Evolutionary conservation across 768 basidiomycete species (phyloP), one percentile per base, ranked within the genome.

Genomic region (Mycena olivaceomarginata): DNA sequence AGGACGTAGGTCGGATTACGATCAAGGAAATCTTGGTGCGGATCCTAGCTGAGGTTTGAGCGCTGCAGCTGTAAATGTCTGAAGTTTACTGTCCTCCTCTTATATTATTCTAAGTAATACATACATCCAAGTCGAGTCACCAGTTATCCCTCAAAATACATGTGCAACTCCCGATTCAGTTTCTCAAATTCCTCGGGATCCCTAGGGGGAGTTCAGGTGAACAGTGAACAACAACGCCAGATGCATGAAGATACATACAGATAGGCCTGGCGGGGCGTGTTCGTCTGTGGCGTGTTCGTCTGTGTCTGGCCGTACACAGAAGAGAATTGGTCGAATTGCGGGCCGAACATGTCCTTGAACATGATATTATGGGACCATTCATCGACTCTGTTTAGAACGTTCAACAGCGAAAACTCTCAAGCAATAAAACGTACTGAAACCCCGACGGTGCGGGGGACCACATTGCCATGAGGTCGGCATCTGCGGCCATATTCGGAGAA

Each of bases 1-100:
- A 85, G 84, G 80, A 84, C 84, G 81, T 37, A 70, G 80, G 66
- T 60, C 72, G 84, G 51, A 84, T 80, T 77, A 93, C 92, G 15
- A 89, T 95, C 16, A 95, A 94, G 82, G 92, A 93, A 79, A 90
- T 94, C 31, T 82, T 95, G 67, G 91, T 95, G 2, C 85, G 88
- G 46, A 89, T 94, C 41, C 82, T 94, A 77, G 84, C 89, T 1
- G 89, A 91, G 59, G 92, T 93, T 20, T 91, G 76, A 83, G 31
- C 31, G 31, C 31, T 4, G 31, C 4, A 31, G 31, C 31, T 4
- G 31, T 31, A 31, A 31, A 31, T 31, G 31, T 31, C 31, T 31
- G 31, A 31, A 31, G 31, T 31, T 31, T 31, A 31, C 31, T 31
- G 31, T 31, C 2, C 31, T 31, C 31, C 31, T 31, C 4, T 31